Percentiles rank a stretch among this genome's conserved stretches.
Evolutionary conservation across 306 rosid species (phyloP).

Genomic region (Vicia sativa): DNA sequence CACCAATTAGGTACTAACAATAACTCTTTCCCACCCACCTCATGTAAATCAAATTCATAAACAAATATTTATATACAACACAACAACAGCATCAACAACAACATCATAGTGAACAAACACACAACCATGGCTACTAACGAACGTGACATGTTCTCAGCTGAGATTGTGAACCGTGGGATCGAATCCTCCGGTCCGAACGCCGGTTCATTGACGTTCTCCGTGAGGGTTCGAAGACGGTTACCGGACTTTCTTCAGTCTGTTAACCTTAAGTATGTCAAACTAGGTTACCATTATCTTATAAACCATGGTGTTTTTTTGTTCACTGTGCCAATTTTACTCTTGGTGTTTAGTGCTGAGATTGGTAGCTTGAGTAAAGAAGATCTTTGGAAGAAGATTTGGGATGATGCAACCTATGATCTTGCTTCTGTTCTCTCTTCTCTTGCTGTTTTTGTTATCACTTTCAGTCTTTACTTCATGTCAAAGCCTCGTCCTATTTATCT

Average conservation of each 20-base stretch:
- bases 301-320: constrained; percentile 86
- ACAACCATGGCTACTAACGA: constrained; percentile 63
- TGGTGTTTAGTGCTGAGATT: constrained; percentile 89
- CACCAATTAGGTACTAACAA: constrained; percentile 62
- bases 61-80: not conserved
- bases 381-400: constrained; percentile 88
- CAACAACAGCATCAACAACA: not conserved
- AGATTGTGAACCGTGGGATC: constrained; percentile 89
- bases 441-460: constrained; percentile 80
- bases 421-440: constrained; percentile 78
- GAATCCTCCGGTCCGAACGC: constrained; percentile 91
- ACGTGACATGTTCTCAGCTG: constrained; percentile 74
- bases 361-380: constrained; percentile 79
- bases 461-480: constrained; percentile 89
- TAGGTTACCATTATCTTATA: constrained; percentile 89
- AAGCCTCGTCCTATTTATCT: constrained; percentile 85
- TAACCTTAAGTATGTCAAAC: constrained; percentile 89
- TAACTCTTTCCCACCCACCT: constrained; percentile 65
- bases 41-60: not conserved
- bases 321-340: constrained; percentile 73
- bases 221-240: constrained; percentile 74
- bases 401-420: constrained; percentile 79
- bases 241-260: constrained; percentile 94
- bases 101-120: not conserved
- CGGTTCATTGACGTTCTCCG: constrained; percentile 84